Evolutionary conservation across 1,139 yeast genomes (phyloP).

Genomic region (Debaryomyces subglobosus): DNA sequence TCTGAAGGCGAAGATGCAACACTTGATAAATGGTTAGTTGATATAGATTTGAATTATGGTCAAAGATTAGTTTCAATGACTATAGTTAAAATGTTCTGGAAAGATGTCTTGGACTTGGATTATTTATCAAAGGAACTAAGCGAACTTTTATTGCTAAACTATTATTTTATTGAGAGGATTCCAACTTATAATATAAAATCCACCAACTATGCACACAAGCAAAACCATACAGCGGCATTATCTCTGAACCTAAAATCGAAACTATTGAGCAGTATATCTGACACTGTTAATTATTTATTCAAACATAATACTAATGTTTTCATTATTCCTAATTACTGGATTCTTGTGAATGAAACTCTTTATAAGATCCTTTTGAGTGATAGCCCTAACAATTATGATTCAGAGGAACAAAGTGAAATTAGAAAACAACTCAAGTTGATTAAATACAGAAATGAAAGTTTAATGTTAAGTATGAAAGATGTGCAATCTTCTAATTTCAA

Average conservation of each 20-base stretch:
- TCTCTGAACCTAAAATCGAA: constrained; percentile 23
- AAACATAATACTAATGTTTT: constrained; percentile 67
- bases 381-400: constrained; percentile 28
- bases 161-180: constrained; percentile 37
- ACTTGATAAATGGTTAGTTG: constrained; percentile 15
- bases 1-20: constrained; percentile 16
- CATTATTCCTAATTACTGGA: constrained; percentile 80
- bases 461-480: constrained; percentile 52
- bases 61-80: constrained; percentile 51
- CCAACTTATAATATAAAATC: constrained; percentile 12
- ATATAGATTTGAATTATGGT: constrained; percentile 37
- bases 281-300: constrained; percentile 53
- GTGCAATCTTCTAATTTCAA: constrained; percentile 2
- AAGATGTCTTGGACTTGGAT: constrained; percentile 56
- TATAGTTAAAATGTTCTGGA: constrained; percentile 72
- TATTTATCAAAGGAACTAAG: constrained; percentile 62
- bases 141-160: constrained; percentile 52
- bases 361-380: constrained; percentile 44
- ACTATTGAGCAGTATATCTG: constrained; percentile 29
- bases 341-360: constrained; percentile 50
- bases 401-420: constrained; percentile 36
- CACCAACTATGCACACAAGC: constrained; percentile 1
- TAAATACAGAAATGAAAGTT: constrained; percentile 72
- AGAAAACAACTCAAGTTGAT: constrained; percentile 59
- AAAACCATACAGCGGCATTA: constrained; percentile 10